These are phyloP conservation scores for Lichina pygmaea DNA, from an alignment of 495 filamentous ascomycete species.

Conservation along the genomic window DNA sequence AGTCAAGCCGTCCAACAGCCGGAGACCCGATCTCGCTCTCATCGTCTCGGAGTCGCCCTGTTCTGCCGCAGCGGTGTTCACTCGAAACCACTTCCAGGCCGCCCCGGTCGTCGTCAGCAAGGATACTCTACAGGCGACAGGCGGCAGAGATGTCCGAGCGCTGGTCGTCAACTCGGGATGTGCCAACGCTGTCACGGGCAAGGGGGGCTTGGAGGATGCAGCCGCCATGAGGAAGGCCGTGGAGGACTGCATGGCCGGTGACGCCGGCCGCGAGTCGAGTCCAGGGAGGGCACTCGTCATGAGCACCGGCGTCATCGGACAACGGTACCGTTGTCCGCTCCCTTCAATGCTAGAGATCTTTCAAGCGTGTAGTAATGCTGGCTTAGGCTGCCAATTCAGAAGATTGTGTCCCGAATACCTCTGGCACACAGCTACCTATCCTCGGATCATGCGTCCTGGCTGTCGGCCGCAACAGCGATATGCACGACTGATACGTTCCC, in stretches of 20 bases:
- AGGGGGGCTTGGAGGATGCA: constrained; percentile 74
- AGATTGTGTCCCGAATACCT: constrained; percentile 65
- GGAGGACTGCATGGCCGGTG: constrained; percentile 28
- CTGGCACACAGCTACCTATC: constrained; percentile 40
- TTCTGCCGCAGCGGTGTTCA: constrained; percentile 85
- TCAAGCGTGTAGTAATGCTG: background rate
- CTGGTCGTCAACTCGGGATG: constrained; percentile 90
- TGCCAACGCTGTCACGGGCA: constrained; percentile 92
- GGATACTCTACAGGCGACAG: constrained; percentile 33
- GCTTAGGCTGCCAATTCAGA: constrained; percentile 56
- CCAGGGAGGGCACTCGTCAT: constrained; percentile 61
- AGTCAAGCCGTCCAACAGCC: constrained; percentile 76
- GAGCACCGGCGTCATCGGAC: constrained; percentile 96
- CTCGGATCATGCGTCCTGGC: constrained; percentile 59
- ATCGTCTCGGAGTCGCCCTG: constrained; percentile 71
- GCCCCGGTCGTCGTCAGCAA: constrained; percentile 73
- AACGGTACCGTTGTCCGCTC: constrained; percentile 25
- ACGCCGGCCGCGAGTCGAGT: constrained; percentile 21
- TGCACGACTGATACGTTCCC: constrained; percentile 99
- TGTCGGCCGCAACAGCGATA: constrained; percentile 69
- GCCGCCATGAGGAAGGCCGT: constrained; percentile 51
- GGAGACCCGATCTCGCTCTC: constrained; percentile 68
- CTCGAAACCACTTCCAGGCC: constrained; percentile 93
- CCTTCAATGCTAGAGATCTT: too few relatives aligned
- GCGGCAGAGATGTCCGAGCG: constrained; percentile 44